Conservation (phyloP, 108 stramenopile genomes). For the Schizochytrium sp. region DNA sequence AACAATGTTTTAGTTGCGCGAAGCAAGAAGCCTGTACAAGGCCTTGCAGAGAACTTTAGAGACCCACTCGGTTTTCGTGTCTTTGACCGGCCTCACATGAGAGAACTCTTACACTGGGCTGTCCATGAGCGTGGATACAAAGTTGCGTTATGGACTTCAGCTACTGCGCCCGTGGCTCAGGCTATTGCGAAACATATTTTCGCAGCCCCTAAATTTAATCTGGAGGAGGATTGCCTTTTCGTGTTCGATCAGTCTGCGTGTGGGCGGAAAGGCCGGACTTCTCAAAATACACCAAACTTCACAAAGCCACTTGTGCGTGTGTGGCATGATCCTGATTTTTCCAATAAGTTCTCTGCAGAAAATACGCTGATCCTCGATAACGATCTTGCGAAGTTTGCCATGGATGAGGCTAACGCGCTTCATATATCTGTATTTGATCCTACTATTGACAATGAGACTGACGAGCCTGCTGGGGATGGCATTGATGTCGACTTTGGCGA, state of each 20-base stretch:
- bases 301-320: neutral
- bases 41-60: neutral
- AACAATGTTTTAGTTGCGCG: neutral
- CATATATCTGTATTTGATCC: neutral
- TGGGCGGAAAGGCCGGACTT: neutral
- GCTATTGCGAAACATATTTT: slow-evolving; percentile 40
- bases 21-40: neutral
- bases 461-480: neutral
- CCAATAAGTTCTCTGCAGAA: neutral
- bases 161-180: slow-evolving; percentile 18
- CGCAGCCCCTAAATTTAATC: neutral
- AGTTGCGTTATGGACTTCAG: slow-evolving; percentile 33
- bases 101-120: slow-evolving; percentile 56
- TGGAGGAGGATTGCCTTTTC: neutral
- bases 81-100: slow-evolving; percentile 43
- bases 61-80: slow-evolving; percentile 25
- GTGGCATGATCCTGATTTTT: neutral
- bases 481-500: slow-evolving; percentile 22
- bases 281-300: neutral
- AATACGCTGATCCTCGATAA: slow-evolving; percentile 46
- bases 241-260: slow-evolving; percentile 27
- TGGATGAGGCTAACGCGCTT: neutral
- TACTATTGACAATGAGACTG: neutral
- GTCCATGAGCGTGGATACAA: neutral
- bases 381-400: neutral